Evolutionary conservation across 441 rosid genomes (phyloP).

Genomic region (Isatis lusitanica): DNA sequence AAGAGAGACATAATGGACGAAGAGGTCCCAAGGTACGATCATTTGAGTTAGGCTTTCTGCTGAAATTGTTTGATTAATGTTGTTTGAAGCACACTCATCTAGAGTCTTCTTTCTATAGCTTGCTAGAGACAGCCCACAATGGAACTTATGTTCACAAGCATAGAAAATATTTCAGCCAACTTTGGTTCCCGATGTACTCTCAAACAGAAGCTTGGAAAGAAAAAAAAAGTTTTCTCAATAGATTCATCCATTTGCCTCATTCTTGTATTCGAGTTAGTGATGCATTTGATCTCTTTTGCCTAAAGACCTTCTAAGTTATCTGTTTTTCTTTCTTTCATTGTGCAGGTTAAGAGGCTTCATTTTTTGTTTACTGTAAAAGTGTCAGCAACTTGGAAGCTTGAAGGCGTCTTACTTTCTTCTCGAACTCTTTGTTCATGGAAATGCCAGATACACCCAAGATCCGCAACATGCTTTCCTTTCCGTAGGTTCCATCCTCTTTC

Average conservation of each 20-base stretch:
- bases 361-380: conserved; percentile 65
- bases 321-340: neutral
- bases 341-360: conserved; percentile 62
- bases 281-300: conserved; percentile 7
- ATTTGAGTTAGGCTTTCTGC: neutral
- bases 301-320: neutral
- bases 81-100: conserved; percentile 6
- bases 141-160: conserved; percentile 60
- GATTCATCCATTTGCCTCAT: neutral
- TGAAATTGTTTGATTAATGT: neutral
- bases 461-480: conserved; percentile 12
- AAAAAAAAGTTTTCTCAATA: conserved; percentile 42
- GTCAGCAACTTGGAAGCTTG: conserved; percentile 71
- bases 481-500: conserved; percentile 6
- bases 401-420: conserved; percentile 59
- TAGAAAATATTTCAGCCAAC: conserved; percentile 52
- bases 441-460: conserved; percentile 3
- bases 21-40: conserved; percentile 47
- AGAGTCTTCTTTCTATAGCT: conserved; percentile 36
- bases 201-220: conserved; percentile 75
- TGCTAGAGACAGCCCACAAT: conserved; percentile 58
- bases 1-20: conserved; percentile 72
- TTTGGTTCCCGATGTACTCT: conserved; percentile 54
- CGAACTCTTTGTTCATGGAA: conserved; percentile 5
- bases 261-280: neutral